Evolutionary conservation across 1,284 basidiomycete species (phyloP).

Genomic region (Trichosporon coremiiforme): DNA sequence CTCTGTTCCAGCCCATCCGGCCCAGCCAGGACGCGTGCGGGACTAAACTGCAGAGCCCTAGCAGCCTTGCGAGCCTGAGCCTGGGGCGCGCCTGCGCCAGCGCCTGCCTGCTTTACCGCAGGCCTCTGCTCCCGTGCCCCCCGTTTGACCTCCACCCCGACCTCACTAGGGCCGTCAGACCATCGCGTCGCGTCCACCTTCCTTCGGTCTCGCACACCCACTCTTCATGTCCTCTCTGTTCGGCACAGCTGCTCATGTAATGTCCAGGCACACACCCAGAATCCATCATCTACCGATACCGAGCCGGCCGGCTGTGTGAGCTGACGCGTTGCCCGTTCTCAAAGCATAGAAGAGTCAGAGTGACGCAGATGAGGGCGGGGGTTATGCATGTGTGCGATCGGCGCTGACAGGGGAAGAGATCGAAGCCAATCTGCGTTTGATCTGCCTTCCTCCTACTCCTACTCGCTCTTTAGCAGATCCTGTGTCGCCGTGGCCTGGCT

Average conservation of each 20-base stretch:
- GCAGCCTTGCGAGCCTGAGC: no score
- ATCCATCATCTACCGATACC: no score
- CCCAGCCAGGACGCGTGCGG: no score
- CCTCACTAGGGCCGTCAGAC: neutral
- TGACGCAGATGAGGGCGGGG: neutral
- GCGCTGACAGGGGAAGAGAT: constrained; percentile 2
- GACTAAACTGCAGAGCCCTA: no score
- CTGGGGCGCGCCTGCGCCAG: no score
- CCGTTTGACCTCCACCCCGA: neutral
- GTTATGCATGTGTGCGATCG: neutral
- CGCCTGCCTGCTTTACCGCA: no score
- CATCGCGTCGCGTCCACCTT: constrained; percentile 1
- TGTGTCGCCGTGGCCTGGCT: no score
- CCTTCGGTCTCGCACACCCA: neutral
- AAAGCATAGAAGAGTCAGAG: neutral
- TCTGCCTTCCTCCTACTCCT: neutral
- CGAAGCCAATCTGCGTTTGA: neutral
- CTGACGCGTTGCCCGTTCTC: no score
- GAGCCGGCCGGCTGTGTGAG: no score
- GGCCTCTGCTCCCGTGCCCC: constrained; percentile 7
- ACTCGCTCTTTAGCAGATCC: neutral
- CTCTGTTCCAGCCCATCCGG: no score
- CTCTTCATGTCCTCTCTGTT: neutral
- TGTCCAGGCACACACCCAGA: neutral
- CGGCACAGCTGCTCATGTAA: neutral